phyloP scores from a whole-genome alignment of 169 alveolate genomes.

The Pseudocohnilembus persalinus region DNA sequence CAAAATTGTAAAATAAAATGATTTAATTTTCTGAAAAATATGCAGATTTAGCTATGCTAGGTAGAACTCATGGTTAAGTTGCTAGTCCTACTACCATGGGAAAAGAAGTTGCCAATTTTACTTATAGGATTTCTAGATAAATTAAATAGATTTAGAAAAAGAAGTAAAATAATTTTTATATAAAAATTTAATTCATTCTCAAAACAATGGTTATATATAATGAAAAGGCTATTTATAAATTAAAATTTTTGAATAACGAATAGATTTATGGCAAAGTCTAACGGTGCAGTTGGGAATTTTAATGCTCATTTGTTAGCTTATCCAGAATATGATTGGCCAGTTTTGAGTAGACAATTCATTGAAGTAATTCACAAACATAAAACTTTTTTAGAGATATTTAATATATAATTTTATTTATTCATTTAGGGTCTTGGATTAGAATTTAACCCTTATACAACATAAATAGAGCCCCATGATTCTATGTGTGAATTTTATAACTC shows the following conservation, averaged over 20 bases:
- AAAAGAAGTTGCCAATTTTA: slow-evolving; percentile 92
- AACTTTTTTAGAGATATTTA: neutral
- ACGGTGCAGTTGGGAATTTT: slow-evolving; percentile 97
- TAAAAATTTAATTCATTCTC: neutral
- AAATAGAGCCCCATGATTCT: slow-evolving; percentile 94
- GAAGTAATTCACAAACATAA: slow-evolving; percentile 27
- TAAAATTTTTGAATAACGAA: slow-evolving; percentile 22
- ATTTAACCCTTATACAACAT: slow-evolving; percentile 92
- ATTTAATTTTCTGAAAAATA: slow-evolving; percentile 59
- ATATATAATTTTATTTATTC: slow-evolving; percentile 2
- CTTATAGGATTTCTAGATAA: slow-evolving; percentile 60
- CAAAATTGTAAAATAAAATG: slow-evolving; percentile 59
- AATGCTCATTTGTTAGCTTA: slow-evolving; percentile 93
- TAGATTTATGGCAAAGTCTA: slow-evolving; percentile 89
- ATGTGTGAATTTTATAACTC: slow-evolving; percentile 87
- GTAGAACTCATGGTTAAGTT: slow-evolving; percentile 97
- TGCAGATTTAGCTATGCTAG: slow-evolving; percentile 89
- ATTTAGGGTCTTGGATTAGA: slow-evolving; percentile 77
- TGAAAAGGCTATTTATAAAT: neutral
- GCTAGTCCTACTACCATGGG: slow-evolving; percentile 98
- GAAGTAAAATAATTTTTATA: neutral
- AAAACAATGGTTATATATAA: neutral
- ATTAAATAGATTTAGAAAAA: slow-evolving; percentile 50
- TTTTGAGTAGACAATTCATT: slow-evolving; percentile 73
- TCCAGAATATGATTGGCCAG: slow-evolving; percentile 90